A percentile compares a stretch with the other conserved stretches of the same genome.
Conservation (phyloP, 805 yeast genomes). For the Yarrowia divulgata region DNA sequence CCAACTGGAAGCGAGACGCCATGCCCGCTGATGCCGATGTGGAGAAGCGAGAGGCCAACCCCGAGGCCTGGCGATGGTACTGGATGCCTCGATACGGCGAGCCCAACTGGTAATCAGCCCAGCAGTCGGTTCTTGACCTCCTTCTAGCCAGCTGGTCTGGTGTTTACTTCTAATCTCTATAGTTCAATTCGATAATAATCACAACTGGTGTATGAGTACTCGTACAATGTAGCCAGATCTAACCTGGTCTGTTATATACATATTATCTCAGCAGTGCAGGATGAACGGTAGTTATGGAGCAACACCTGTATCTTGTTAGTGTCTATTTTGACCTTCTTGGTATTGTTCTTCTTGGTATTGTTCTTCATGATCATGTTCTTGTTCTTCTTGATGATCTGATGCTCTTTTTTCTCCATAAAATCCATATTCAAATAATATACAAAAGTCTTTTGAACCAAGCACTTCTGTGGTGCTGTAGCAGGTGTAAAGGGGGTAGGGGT, state of each 20-base stretch:
- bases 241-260: background rate
- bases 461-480: background rate
- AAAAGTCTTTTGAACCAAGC: conserved; percentile 20
- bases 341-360: background rate
- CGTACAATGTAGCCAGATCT: background rate
- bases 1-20: conserved; percentile 35
- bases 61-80: conserved; percentile 24
- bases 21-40: background rate
- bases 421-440: conserved; percentile 28
- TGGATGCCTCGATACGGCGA: conserved; percentile 21
- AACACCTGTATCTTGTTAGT: too few relatives aligned
- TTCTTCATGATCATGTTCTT: background rate
- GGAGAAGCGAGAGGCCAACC: conserved; percentile 16
- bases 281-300: too few relatives aligned
- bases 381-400: background rate
- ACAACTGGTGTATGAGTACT: too few relatives aligned
- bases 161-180: conserved; percentile 6
- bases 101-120: conserved; percentile 30
- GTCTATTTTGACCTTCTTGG: too few relatives aligned
- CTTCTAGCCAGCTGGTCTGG: conserved; percentile 28
- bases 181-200: background rate
- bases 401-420: conserved; percentile 1
- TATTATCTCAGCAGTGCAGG: too few relatives aligned
- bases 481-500: background rate
- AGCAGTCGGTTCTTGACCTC: background rate